These are phyloP conservation scores for Raphanus sativus DNA, from an alignment of 345 rosid genomes.

Conservation along the genomic window DNA sequence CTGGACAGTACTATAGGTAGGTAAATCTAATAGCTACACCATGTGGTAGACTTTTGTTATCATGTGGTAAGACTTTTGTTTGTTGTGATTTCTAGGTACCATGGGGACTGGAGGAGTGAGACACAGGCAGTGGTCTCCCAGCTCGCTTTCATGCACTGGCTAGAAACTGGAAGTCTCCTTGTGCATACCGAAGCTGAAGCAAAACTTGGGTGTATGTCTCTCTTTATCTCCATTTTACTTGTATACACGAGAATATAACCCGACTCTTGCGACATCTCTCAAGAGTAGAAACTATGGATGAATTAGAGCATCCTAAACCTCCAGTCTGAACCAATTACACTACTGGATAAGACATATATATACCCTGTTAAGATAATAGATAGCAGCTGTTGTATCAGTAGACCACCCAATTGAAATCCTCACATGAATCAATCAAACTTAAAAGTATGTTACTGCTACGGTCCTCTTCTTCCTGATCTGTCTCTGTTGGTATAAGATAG, in stretches of 20 bases:
- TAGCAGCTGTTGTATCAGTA: no score
- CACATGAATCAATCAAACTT: no score
- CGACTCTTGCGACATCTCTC: not conserved
- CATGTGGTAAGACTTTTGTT: no score
- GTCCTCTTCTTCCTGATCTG: no score
- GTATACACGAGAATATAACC: not conserved
- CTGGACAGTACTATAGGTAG: constrained; percentile 86
- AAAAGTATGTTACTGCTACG: no score
- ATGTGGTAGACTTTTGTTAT: not conserved
- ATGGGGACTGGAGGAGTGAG: constrained; percentile 94
- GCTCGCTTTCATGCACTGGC: constrained; percentile 91
- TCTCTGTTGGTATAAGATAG: no score
- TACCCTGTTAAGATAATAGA: no score
- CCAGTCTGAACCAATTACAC: no score
- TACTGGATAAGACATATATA: no score
- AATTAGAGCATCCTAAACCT: no score
- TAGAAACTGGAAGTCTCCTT: constrained; percentile 79
- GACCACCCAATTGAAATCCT: no score
- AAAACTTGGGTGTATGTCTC: constrained; percentile 76
- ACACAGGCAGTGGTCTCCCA: constrained; percentile 82
- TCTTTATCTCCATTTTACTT: no score
- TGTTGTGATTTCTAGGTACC: constrained; percentile 80
- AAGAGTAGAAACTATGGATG: not conserved
- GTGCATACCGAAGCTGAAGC: constrained; percentile 69
- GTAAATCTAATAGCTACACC: not conserved